phyloP scores from a whole-genome alignment of 1,139 yeast genomes.

The Lodderomyces pseudojiufengensis region DNA sequence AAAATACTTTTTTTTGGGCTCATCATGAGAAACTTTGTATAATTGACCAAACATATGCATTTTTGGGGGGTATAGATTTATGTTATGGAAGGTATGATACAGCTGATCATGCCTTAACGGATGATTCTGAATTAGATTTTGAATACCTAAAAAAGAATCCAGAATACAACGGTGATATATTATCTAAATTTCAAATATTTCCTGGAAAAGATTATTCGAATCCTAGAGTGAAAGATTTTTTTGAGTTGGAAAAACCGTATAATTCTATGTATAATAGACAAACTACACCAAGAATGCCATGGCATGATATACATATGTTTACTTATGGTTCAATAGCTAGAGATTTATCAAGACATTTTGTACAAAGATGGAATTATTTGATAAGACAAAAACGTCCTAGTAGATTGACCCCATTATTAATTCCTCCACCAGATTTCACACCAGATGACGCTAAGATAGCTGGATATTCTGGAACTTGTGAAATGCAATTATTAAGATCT shows the following conservation, averaged over 20 bases:
- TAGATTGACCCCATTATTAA: constrained; percentile 81
- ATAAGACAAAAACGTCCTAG: constrained; percentile 92
- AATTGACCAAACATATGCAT: constrained; percentile 84
- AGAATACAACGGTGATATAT: constrained; percentile 19
- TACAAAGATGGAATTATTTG: constrained; percentile 95
- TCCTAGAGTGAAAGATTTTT: constrained; percentile 88
- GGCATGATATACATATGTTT: constrained; percentile 99
- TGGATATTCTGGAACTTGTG: constrained; percentile 83
- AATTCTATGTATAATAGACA: constrained; percentile 90
- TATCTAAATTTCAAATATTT: constrained; percentile 62
- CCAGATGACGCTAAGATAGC: constrained; percentile 61
- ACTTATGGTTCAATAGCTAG: constrained; percentile 95
- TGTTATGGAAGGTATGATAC: constrained; percentile 97
- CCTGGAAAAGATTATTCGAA: constrained; percentile 98
- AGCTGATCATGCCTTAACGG: constrained; percentile 87
- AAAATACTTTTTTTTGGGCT: constrained; percentile 96
- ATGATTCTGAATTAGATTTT: constrained; percentile 55
- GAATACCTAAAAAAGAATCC: constrained; percentile 20
- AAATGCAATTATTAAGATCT: constrained; percentile 83
- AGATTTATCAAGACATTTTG: constrained; percentile 89
- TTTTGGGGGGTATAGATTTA: constrained; percentile 91
- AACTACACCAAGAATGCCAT: constrained; percentile 90
- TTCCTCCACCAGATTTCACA: constrained; percentile 89
- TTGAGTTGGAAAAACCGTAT: constrained; percentile 75
- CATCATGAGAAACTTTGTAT: constrained; percentile 94